Evolutionary conservation across 345 rosid genomes (phyloP), one percentile per base, ranked within the genome.

Genomic region (Populus deltoides): DNA sequence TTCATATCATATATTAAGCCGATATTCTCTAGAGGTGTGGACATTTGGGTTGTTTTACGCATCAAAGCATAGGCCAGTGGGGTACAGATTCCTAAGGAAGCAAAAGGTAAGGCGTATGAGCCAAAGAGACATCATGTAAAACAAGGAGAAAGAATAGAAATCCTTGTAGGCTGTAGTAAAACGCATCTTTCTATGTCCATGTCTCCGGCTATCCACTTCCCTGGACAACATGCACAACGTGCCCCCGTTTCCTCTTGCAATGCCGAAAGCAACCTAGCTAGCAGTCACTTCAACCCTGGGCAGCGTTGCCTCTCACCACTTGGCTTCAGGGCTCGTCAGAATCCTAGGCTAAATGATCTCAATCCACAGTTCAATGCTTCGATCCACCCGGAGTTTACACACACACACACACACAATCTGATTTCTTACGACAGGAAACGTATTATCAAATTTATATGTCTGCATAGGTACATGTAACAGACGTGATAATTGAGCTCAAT

Each of bases 51-150:
- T 75, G 10, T 65, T 75, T 70, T 43, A 22, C 9, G 71, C 53
- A 33, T 31, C 29, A 29, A 36, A 45, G 13, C 53, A 70, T 41
- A 6, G 29, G 1, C 70, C 18, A 22, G 43, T 41, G 75, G 83
- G 79, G 76, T 75, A 80, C 73, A 57, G 83, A 83, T 83, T 83
- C 90, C 71, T 31, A 68, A 74, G 78, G 25, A 66, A 25, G 85
- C 72, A 79, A 79, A 77, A 72, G 80, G 68, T 79, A 83, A 79
- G 72, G 83, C 22, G 83, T 25, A 84, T 68, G 80, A 68, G 83
- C 85, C 87, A 73, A 78, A 68, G 61, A 53, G 82, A 77, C 78
- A 65, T 79, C 78, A 61, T 63, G 49, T 43, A 82, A 78, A 83
- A 83, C 82, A 76, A 20, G 27, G 55, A 74, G 86, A 85, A 80